A percentile compares a stretch with the other conserved stretches of the same genome.
Conservation (phyloP, 2,329 filamentous ascomycete genomes). For the Fusarium sacchari region DNA sequence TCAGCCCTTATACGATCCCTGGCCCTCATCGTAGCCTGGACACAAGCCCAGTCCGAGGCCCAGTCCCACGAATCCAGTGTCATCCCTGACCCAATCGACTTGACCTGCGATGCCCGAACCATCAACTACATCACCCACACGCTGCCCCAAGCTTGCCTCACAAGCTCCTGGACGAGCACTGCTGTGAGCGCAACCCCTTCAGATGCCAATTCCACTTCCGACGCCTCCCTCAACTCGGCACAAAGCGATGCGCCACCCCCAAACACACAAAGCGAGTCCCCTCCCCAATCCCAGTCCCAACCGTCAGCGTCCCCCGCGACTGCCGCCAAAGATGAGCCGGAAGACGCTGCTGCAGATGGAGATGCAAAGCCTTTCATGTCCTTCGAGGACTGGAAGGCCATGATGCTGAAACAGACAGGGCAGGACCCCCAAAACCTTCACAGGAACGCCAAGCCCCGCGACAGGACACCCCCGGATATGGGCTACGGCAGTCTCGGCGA, state of each 20-base stretch:
- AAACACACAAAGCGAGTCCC: conserved; percentile 10
- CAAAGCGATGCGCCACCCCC: conserved; percentile 8
- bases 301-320: not conserved
- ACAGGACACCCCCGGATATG: conserved; percentile 65
- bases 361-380: conserved; percentile 76
- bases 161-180: conserved; percentile 64
- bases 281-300: not conserved
- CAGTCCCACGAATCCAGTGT: conserved; percentile 2
- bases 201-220: conserved; percentile 9
- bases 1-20: conserved; percentile 13
- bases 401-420: conserved; percentile 86
- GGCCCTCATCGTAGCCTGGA: conserved; percentile 17
- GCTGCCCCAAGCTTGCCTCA: conserved; percentile 79
- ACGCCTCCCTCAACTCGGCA: not conserved
- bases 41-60: conserved; percentile 6
- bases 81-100: conserved; percentile 9
- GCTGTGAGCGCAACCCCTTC: conserved; percentile 51
- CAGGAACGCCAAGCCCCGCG: conserved; percentile 65
- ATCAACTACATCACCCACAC: conserved; percentile 86
- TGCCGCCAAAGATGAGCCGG: conserved; percentile 8
- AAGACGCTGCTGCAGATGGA: conserved; percentile 35
- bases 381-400: conserved; percentile 98
- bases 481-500: conserved; percentile 85
- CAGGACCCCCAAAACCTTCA: conserved; percentile 75
- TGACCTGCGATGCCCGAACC: conserved; percentile 64